phyloP scores from a whole-genome alignment of 352 stramenopile genomes.

The Aphanomyces euteiches region DNA sequence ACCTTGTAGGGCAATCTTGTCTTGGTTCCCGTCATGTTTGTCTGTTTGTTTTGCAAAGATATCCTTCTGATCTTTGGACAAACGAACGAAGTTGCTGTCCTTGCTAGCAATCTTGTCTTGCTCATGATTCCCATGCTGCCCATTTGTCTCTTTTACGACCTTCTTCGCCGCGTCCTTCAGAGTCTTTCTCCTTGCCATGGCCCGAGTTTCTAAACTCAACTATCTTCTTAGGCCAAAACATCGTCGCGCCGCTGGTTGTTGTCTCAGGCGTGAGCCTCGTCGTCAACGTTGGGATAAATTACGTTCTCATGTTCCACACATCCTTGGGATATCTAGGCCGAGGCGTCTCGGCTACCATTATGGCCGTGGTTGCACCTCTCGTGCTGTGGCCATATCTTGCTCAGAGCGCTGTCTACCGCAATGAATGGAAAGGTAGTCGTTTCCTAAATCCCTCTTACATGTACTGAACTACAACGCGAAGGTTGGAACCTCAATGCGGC shows the following conservation, averaged over 20 bases:
- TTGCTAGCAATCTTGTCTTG: constrained; percentile 45
- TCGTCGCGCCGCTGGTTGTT: constrained; percentile 51
- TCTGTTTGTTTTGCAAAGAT: constrained; percentile 44
- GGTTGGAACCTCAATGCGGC: constrained; percentile 7
- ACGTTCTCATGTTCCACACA: constrained; percentile 52
- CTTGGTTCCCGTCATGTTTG: constrained; percentile 31
- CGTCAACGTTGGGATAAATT: constrained; percentile 44
- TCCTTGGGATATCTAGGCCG: constrained; percentile 54
- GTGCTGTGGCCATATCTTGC: constrained; percentile 51
- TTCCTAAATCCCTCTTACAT: too few species aligned
- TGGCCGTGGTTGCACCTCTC: constrained; percentile 45
- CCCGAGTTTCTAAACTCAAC: not conserved
- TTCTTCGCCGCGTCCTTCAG: constrained; percentile 55
- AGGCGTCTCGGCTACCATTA: constrained; percentile 46
- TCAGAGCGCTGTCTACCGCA: constrained; percentile 46
- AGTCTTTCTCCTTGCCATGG: not conserved
- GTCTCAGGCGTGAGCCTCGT: constrained; percentile 42
- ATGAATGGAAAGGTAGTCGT: constrained; percentile 52
- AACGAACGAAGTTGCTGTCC: constrained; percentile 42
- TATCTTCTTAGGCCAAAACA: constrained; percentile 43
- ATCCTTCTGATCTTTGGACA: constrained; percentile 55
- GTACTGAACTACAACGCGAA: not conserved
- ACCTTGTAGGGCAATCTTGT: constrained; percentile 19
- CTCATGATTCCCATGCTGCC: constrained; percentile 40
- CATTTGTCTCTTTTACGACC: constrained; percentile 48